phyloP scores from a whole-genome alignment of 345 rosid species.

The Brassica incana region DNA sequence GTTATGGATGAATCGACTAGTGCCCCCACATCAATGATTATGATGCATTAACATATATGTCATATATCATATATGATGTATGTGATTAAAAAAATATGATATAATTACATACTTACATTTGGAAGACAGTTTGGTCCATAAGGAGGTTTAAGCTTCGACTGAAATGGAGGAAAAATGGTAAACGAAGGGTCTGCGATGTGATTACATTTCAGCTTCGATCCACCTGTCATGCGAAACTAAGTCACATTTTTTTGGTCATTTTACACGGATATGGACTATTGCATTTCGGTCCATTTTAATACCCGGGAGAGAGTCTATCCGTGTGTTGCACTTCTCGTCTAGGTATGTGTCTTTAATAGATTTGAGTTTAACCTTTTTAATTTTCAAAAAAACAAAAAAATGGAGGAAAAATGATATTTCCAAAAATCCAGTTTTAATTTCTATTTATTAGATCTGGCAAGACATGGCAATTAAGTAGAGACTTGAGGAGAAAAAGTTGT shows the following conservation, averaged over 20 bases:
- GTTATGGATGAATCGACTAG: constrained; percentile 36
- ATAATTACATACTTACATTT: neutral
- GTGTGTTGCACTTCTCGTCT: no score
- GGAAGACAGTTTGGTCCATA: neutral
- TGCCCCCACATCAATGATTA: constrained; percentile 56
- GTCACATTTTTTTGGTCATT: no score
- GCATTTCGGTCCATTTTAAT: no score
- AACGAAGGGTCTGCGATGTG: no score
- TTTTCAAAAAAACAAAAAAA: neutral
- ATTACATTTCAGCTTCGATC: no score
- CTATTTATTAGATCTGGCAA: neutral
- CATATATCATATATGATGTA: constrained; percentile 1
- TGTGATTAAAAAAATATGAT: neutral
- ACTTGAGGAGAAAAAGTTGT: neutral
- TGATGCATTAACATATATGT: constrained; percentile 10
- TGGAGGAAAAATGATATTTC: neutral
- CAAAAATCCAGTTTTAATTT: neutral
- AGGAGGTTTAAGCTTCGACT: neutral
- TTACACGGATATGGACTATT: no score
- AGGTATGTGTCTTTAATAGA: no score
- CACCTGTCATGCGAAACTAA: no score
- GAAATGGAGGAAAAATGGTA: neutral
- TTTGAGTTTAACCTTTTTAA: no score
- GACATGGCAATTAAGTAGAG: neutral
- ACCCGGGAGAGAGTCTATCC: no score